Percentiles rank a stretch among this genome's conserved stretches.
Conservation (phyloP, 2,329 filamentous ascomycete genomes). For the Mycosphaerella sp. region DNA sequence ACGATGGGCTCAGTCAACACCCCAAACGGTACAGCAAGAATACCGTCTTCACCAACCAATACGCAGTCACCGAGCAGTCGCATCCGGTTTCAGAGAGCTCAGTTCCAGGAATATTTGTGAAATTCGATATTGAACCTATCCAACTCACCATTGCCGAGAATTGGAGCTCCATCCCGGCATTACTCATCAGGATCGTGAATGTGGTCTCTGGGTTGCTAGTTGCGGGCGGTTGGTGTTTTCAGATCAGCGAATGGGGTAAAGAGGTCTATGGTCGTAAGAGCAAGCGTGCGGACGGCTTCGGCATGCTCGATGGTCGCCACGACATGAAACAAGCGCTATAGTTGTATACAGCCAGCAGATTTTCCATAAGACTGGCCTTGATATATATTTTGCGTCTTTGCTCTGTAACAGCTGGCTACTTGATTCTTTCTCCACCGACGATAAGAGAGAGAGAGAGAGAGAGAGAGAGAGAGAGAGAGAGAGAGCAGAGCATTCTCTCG, state of each 20-base stretch:
- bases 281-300: conserved; percentile 19
- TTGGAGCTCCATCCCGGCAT: conserved; percentile 64
- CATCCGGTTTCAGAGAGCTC: conserved; percentile 59
- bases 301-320: conserved; percentile 21
- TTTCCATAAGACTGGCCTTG: neutral
- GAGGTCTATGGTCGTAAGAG: conserved; percentile 34
- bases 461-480: neutral
- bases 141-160: conserved; percentile 77
- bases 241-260: conserved; percentile 67
- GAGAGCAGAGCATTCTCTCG: neutral
- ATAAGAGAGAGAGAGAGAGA: neutral
- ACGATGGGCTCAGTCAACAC: conserved; percentile 30
- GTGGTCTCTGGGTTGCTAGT: conserved; percentile 86
- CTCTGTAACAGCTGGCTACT: neutral
- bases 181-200: conserved; percentile 81
- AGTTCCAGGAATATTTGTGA: conserved; percentile 92
- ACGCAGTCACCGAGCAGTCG: conserved; percentile 88
- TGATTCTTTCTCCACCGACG: neutral
- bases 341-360: conserved; percentile 6
- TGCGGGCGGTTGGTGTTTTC: conserved; percentile 88
- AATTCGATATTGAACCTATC: conserved; percentile 98
- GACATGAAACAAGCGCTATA: conserved; percentile 18
- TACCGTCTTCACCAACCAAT: conserved; percentile 89
- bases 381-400: neutral
- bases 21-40: conserved; percentile 40